phyloP scores from a whole-genome alignment of 106 monocot species.

The Dendrobium catenatum region DNA sequence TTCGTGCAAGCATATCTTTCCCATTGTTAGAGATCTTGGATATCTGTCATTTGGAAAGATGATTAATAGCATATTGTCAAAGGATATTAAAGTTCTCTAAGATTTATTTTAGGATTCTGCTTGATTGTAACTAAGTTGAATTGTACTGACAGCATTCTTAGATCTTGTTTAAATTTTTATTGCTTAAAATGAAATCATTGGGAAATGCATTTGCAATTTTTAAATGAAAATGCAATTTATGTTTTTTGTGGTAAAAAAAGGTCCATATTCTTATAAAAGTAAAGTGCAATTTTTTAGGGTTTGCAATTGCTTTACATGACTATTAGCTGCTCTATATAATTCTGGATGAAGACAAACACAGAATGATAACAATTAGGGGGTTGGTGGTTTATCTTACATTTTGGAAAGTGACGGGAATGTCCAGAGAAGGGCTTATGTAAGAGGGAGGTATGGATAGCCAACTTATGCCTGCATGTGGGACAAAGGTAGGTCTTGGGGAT shows the following conservation, averaged over 20 bases:
- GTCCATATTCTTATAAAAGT: background rate
- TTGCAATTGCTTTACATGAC: background rate
- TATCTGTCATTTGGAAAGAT: background rate
- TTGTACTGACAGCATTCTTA: too few species aligned
- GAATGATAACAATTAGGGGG: too few species aligned
- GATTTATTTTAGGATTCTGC: background rate
- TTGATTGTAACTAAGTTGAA: background rate
- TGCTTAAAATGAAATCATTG: background rate
- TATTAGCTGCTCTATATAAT: background rate
- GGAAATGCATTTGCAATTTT: background rate
- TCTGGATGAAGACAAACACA: background rate
- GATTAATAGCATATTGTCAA: background rate
- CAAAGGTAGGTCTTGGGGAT: background rate
- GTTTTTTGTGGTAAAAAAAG: background rate
- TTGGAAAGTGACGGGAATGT: background rate
- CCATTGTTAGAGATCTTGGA: background rate
- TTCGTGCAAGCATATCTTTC: background rate
- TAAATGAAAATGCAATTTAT: background rate
- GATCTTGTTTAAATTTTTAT: background rate
- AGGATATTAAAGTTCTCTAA: background rate
- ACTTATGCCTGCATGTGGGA: background rate
- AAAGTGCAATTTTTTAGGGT: background rate
- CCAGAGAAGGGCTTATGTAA: background rate
- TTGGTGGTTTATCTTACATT: too few species aligned
- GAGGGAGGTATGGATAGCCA: background rate